Evolutionary conservation across 2,329 filamentous ascomycete genomes (phyloP).

Genomic region (Nemania sp.): DNA sequence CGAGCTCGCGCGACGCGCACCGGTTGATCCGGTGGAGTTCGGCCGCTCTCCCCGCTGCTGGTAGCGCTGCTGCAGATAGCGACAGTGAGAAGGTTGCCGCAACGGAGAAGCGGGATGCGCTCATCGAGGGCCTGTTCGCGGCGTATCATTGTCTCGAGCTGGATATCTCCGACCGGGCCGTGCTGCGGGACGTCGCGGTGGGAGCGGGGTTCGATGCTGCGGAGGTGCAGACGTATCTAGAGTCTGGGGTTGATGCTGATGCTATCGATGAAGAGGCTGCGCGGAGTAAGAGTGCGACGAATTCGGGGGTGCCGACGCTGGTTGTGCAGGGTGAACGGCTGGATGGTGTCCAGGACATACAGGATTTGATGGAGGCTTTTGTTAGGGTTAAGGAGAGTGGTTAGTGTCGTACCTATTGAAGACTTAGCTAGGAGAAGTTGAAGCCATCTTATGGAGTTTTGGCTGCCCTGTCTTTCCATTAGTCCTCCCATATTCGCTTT

Average conservation of each 20-base stretch:
- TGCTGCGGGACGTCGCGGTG: background rate
- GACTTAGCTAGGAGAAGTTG: no score
- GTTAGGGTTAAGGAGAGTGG: background rate
- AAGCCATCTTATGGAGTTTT: no score
- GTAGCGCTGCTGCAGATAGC: background rate
- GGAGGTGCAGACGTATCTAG: background rate
- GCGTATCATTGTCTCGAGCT: background rate
- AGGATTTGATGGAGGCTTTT: background rate
- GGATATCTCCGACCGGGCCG: background rate
- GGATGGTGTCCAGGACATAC: background rate
- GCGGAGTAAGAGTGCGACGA: background rate
- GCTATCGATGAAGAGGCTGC: background rate
- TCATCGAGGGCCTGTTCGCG: background rate
- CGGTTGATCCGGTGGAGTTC: background rate
- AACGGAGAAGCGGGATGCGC: background rate
- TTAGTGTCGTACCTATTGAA: background rate
- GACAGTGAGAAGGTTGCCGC: background rate
- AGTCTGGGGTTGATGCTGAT: background rate
- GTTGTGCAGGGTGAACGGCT: background rate
- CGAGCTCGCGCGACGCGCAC: constrained; percentile 1
- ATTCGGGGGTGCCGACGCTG: background rate
- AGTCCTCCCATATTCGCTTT: no score
- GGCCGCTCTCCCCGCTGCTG: background rate
- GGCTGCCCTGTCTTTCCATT: no score
- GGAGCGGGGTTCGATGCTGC: background rate